These are phyloP conservation scores for Gracilaria caudata DNA, from an alignment of 23 red algal species.

Conservation along the genomic window DNA sequence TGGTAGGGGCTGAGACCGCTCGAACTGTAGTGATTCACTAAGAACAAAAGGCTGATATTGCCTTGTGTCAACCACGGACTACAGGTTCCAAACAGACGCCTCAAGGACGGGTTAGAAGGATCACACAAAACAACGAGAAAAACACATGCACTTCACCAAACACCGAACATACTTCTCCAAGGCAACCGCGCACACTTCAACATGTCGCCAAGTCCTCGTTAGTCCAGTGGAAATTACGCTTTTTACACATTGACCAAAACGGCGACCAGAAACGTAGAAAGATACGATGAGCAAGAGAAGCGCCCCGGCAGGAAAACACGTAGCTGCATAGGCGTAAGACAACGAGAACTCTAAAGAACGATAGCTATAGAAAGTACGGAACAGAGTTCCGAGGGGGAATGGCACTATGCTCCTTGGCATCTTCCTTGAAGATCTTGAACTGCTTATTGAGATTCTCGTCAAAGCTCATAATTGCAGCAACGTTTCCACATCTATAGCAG, in stretches of 20 bases:
- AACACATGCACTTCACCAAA: background rate
- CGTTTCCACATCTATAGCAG: slow-evolving; percentile 99
- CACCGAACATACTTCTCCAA: background rate
- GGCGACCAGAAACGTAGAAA: slow-evolving; percentile 27
- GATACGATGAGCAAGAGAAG: slow-evolving; percentile 28
- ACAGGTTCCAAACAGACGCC: background rate
- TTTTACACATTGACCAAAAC: slow-evolving; percentile 41
- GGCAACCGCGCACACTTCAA: slow-evolving; percentile 1
- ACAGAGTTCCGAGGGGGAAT: slow-evolving; percentile 78
- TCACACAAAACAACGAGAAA: background rate
- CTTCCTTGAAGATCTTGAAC: slow-evolving; percentile 97
- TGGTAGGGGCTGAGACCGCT: background rate
- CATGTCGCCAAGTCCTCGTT: background rate
- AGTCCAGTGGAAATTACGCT: slow-evolving; percentile 9
- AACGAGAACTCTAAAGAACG: slow-evolving; percentile 17
- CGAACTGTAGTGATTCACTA: background rate
- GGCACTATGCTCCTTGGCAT: slow-evolving; percentile 87
- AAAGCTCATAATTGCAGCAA: slow-evolving; percentile 96
- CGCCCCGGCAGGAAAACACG: background rate
- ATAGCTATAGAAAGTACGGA: slow-evolving; percentile 91
- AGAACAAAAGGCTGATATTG: background rate
- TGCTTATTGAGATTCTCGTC: slow-evolving; percentile 96
- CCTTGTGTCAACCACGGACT: background rate
- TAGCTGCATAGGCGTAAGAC: background rate
- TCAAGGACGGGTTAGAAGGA: background rate